A percentile compares a stretch with the other conserved stretches of the same genome.
Evolutionary conservation across 2,329 filamentous ascomycete genomes (phyloP).

Genomic region (Tetracladium maxilliforme): DNA sequence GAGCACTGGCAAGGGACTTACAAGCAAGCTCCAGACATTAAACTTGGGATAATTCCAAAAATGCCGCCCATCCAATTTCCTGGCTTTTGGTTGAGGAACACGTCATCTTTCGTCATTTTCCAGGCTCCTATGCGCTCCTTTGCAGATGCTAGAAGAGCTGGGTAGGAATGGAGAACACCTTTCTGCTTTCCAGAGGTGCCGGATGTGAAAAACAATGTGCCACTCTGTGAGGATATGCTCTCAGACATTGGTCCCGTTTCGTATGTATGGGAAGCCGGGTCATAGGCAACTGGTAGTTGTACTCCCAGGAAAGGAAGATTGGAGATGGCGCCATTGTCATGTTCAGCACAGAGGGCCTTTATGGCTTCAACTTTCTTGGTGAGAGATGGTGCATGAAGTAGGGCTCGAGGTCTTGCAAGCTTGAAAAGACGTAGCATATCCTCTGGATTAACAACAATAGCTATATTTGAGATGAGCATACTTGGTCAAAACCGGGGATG

Average conservation of each 20-base stretch:
- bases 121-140: constrained; percentile 7
- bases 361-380: constrained; percentile 5
- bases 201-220: constrained; percentile 8
- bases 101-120: constrained; percentile 7
- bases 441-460: constrained; percentile 8
- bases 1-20: constrained; percentile 3
- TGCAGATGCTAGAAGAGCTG: constrained; percentile 8
- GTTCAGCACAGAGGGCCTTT: constrained; percentile 4
- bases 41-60: constrained; percentile 8
- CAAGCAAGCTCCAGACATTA: constrained; percentile 8
- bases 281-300: constrained; percentile 3
- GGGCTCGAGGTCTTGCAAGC: constrained; percentile 6
- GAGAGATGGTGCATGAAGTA: constrained; percentile 6
- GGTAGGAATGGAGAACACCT: constrained; percentile 7
- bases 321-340: constrained; percentile 1
- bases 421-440: constrained; percentile 6
- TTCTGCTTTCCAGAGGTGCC: constrained; percentile 8
- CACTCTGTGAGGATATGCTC: constrained; percentile 3
- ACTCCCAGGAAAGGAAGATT: constrained; percentile 6
- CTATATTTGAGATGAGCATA: constrained; percentile 5
- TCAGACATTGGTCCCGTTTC: constrained; percentile 2
- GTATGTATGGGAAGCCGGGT: constrained; percentile 3
- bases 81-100: constrained; percentile 7
- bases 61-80: constrained; percentile 9
- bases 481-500: background rate